These are phyloP conservation scores for Coemansia sp. DNA, from an alignment of 192 early-diverging fungal species.

Conservation along the genomic window DNA sequence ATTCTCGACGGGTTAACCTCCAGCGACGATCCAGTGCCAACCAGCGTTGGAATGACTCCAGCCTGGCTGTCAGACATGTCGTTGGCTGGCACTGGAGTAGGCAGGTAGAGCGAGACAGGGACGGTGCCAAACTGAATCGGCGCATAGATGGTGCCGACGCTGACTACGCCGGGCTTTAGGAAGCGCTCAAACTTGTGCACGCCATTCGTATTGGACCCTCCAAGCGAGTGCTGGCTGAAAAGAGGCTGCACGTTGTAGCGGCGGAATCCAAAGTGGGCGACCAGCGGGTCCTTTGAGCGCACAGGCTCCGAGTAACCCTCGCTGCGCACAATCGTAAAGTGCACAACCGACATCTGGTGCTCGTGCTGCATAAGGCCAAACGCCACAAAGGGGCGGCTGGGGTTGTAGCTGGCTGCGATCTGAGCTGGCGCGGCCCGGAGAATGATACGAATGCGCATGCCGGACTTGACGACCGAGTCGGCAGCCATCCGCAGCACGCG, in stretches of 20 bases:
- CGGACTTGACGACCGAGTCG: slow-evolving; percentile 62
- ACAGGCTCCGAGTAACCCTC: slow-evolving; percentile 77
- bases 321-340: slow-evolving; percentile 75
- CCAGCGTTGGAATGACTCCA: slow-evolving; percentile 47
- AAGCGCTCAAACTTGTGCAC: slow-evolving; percentile 97
- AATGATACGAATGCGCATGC: slow-evolving; percentile 78
- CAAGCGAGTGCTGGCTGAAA: slow-evolving; percentile 84
- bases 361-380: slow-evolving; percentile 87
- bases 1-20: slow-evolving; percentile 82
- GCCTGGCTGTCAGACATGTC: background rate
- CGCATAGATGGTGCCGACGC: slow-evolving; percentile 87
- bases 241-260: slow-evolving; percentile 84
- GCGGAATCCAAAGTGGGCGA: slow-evolving; percentile 88
- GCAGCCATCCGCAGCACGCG: slow-evolving; percentile 62
- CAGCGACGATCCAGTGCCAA: slow-evolving; percentile 80
- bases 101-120: slow-evolving; percentile 83
- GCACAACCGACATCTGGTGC: slow-evolving; percentile 90
- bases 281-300: slow-evolving; percentile 91
- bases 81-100: slow-evolving; percentile 21
- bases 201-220: slow-evolving; percentile 78
- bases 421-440: slow-evolving; percentile 61
- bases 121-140: slow-evolving; percentile 89
- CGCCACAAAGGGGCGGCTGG: slow-evolving; percentile 50
- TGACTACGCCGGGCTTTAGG: slow-evolving; percentile 70
- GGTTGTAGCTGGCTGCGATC: slow-evolving; percentile 12